A percentile compares a stretch with the other conserved stretches of the same genome.
Conservation (phyloP, 345 rosid genomes). For the Salix caprea region DNA sequence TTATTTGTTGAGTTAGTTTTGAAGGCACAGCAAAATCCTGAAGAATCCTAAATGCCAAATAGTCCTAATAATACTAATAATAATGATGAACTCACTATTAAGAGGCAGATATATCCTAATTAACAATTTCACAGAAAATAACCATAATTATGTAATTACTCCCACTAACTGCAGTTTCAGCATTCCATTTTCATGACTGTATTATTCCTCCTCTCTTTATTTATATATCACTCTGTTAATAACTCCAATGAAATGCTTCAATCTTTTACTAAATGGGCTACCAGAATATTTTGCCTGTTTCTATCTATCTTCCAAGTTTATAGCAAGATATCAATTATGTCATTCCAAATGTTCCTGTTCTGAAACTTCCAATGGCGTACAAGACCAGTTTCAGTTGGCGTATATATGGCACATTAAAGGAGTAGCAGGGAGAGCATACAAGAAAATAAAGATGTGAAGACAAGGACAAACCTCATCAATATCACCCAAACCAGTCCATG, state of each 20-base stretch:
- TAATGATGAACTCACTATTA: not conserved
- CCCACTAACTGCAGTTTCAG: not conserved
- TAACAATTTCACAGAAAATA: not conserved
- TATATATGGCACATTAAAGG: not conserved
- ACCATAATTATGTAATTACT: not conserved
- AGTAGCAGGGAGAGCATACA: not conserved
- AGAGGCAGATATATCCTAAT: not conserved
- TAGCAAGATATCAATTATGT: not conserved
- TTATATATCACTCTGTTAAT: not conserved
- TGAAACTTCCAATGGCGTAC: not conserved
- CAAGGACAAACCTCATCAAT: constrained; percentile 57
- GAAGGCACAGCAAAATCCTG: not conserved
- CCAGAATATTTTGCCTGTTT: not conserved
- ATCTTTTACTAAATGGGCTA: not conserved
- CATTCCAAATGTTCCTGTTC: not conserved
- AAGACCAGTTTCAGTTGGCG: not conserved
- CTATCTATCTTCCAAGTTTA: not conserved
- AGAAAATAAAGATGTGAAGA: not conserved
- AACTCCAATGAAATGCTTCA: not conserved
- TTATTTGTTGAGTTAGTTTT: not conserved
- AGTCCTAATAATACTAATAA: not conserved
- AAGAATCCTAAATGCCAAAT: not conserved
- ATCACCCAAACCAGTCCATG: constrained; percentile 43
- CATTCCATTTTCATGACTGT: not conserved
- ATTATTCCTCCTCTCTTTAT: not conserved